These are phyloP conservation scores for Stachybotrys chartarum DNA, from an alignment of 2,329 filamentous ascomycete genomes.

Conservation along the genomic window DNA sequence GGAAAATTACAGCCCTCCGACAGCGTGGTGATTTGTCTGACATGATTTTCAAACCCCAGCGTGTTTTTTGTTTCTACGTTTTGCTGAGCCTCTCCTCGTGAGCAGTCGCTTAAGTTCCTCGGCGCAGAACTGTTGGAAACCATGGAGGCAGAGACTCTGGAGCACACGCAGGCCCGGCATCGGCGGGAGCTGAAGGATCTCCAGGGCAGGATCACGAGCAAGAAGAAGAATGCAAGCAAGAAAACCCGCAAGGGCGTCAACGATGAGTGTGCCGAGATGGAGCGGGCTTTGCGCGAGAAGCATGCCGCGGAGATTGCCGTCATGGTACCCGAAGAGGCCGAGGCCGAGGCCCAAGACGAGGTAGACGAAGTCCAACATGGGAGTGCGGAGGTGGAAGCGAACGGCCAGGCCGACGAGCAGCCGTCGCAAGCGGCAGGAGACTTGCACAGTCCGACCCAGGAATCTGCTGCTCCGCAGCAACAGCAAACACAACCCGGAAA, in stretches of 20 bases:
- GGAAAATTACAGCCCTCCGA: no score
- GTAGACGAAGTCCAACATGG: constrained; percentile 9
- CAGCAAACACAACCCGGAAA: constrained; percentile 33
- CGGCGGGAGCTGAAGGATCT: constrained; percentile 85
- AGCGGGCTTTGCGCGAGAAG: constrained; percentile 57
- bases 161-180: constrained; percentile 72
- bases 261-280: constrained; percentile 66
- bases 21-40: no score
- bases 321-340: constrained; percentile 14
- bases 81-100: no score
- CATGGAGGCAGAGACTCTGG: constrained; percentile 49
- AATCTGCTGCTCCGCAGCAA: constrained; percentile 3
- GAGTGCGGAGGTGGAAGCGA: constrained; percentile 6
- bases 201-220: constrained; percentile 78
- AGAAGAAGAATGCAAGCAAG: constrained; percentile 96
- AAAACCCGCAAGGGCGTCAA: constrained; percentile 71
- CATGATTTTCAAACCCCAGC: no score
- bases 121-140: background rate
- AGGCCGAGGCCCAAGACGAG: constrained; percentile 12
- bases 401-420: constrained; percentile 1
- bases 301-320: constrained; percentile 55
- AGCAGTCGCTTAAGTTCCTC: background rate
- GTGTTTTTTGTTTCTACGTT: no score
- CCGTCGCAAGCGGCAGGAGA: constrained; percentile 13
- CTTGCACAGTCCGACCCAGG: constrained; percentile 8